phyloP scores from a whole-genome alignment of 345 rosid species.

The Excoecaria cochinchinensis region DNA sequence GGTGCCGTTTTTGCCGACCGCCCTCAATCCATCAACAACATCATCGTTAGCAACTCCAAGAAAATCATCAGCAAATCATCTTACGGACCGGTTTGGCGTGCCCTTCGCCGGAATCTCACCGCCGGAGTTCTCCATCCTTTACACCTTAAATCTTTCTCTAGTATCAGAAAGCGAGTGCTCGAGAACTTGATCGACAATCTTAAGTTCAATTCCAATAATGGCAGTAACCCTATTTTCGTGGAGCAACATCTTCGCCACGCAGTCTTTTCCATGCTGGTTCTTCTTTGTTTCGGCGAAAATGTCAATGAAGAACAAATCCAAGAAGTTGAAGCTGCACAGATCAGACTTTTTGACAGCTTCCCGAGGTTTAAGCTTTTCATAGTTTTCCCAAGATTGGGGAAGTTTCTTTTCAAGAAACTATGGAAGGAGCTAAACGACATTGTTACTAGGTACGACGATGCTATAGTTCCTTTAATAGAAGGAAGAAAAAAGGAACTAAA shows the following conservation, averaged over 20 bases:
- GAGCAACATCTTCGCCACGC: not conserved
- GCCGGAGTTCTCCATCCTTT: conserved; percentile 21
- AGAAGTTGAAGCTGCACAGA: not conserved
- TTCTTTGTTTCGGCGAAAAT: not conserved
- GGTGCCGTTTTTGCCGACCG: conserved; percentile 22
- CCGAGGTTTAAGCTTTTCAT: not conserved
- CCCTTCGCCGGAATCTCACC: conserved; percentile 18
- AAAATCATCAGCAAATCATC: conserved; percentile 4
- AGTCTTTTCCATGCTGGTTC: not conserved
- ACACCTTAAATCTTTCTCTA: not conserved
- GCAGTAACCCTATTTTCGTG: not conserved
- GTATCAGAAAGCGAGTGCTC: not conserved
- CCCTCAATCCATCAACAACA: not conserved
- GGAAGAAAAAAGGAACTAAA: not conserved
- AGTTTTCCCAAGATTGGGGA: conserved; percentile 8
- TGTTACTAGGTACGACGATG: not conserved
- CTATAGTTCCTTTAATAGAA: not conserved
- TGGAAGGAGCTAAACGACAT: conserved; percentile 3
- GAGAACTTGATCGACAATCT: not conserved
- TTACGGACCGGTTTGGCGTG: conserved; percentile 22
- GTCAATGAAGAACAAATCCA: not conserved
- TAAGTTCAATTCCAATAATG: not conserved
- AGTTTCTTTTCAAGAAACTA: not conserved
- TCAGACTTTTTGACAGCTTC: conserved; percentile 1
- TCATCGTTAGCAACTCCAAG: not conserved